These are phyloP conservation scores for Cladosporium colombiae DNA, from an alignment of 2,329 filamentous ascomycete genomes.

Conservation along the genomic window DNA sequence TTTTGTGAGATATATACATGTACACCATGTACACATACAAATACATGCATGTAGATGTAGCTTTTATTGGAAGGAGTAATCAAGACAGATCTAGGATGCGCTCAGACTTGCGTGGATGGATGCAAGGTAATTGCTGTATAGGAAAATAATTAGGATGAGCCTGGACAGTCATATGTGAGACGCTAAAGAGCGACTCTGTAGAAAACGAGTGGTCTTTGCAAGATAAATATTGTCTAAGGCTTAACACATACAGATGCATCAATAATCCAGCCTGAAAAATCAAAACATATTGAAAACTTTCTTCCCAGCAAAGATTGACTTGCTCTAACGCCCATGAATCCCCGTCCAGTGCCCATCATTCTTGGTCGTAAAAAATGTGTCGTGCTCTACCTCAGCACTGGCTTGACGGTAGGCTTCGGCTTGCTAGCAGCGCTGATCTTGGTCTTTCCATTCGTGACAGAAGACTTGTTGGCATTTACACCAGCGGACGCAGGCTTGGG, in stretches of 20 bases:
- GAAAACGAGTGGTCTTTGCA: background rate
- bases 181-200: background rate
- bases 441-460: slow-evolving; percentile 18
- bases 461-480: slow-evolving; percentile 18
- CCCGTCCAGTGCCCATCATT: background rate
- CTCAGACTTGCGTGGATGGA: background rate
- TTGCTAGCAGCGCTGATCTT: slow-evolving; percentile 27
- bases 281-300: background rate
- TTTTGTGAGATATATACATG: background rate
- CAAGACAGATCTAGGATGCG: background rate
- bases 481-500: slow-evolving; percentile 15
- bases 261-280: background rate
- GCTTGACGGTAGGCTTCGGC: slow-evolving; percentile 20
- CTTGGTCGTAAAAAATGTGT: background rate
- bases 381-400: background rate
- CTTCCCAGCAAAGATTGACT: background rate
- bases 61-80: background rate
- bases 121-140: background rate
- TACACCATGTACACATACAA: background rate
- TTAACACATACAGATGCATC: background rate
- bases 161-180: background rate
- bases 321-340: slow-evolving; percentile 15
- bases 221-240: background rate
- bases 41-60: too few relatives aligned
- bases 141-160: background rate